Conservation (phyloP, 257 asterid species). For the Plantago major region DNA sequence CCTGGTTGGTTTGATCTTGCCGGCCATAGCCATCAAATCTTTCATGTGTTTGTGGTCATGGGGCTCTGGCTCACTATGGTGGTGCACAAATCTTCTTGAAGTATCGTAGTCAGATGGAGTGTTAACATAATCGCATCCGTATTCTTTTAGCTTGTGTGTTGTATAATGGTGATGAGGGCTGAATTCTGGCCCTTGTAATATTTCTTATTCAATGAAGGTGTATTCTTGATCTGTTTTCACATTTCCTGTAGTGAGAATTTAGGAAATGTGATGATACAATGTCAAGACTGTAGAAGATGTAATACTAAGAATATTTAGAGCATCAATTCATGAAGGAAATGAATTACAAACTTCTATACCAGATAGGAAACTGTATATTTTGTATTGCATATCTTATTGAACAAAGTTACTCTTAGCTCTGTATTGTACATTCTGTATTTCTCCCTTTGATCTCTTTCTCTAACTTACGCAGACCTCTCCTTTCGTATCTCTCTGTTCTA, state of each 20-base stretch:
- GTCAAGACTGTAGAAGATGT: not conserved
- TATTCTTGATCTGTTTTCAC: constrained; percentile 4
- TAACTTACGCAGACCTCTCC: no score
- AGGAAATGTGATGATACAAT: not conserved
- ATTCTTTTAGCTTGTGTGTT: not conserved
- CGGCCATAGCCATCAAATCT: constrained; percentile 95
- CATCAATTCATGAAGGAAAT: no score
- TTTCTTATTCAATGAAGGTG: not conserved
- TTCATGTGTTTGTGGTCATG: constrained; percentile 77
- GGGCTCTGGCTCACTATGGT: constrained; percentile 94
- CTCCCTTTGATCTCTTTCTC: no score
- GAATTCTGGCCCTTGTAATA: not conserved
- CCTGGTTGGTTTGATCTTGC: constrained; percentile 92
- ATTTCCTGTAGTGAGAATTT: not conserved
- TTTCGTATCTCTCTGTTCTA: no score
- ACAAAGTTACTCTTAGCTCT: no score
- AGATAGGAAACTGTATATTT: no score
- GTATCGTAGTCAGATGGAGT: constrained; percentile 44
- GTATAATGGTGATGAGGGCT: not conserved
- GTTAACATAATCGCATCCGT: constrained; percentile 18
- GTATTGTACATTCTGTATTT: no score
- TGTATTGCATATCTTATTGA: no score
- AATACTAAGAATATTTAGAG: no score
- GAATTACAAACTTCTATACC: no score
- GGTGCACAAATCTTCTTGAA: constrained; percentile 71